Conservation (phyloP, 2,329 filamentous ascomycete species). For the Chaetomiaceae sp. region DNA sequence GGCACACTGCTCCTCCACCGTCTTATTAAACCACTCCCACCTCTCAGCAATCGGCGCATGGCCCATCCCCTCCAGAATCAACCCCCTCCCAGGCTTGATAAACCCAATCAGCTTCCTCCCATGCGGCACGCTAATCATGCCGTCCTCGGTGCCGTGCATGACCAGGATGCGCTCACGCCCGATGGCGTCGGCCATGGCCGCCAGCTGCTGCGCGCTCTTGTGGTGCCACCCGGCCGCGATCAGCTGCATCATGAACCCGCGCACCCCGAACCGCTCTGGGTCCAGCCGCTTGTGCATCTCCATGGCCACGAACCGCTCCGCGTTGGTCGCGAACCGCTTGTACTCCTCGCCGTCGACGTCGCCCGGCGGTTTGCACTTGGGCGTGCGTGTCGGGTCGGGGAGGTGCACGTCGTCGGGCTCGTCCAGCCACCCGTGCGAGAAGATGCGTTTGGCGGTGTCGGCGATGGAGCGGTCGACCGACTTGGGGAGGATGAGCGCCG, state of each 20-base stretch:
- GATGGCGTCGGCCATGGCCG: slow-evolving; percentile 60
- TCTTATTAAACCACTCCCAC: slow-evolving; percentile 60
- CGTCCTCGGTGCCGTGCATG: slow-evolving; percentile 69
- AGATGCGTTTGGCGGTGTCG: slow-evolving; percentile 62
- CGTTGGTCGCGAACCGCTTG: slow-evolving; percentile 64
- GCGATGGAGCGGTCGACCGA: slow-evolving; percentile 60
- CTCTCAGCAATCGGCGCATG: slow-evolving; percentile 73
- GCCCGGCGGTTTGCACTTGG: slow-evolving; percentile 31
- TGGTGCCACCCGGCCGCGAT: slow-evolving; percentile 75
- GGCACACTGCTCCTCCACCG: slow-evolving; percentile 54
- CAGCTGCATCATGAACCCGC: slow-evolving; percentile 71
- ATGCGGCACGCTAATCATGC: slow-evolving; percentile 72
- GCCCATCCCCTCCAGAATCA: slow-evolving; percentile 65
- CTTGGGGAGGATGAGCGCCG: slow-evolving; percentile 62
- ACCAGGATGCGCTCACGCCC: slow-evolving; percentile 71
- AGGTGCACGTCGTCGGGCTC: slow-evolving; percentile 54
- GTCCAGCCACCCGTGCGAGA: slow-evolving; percentile 58
- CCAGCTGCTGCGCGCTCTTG: slow-evolving; percentile 64
- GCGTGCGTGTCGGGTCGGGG: slow-evolving; percentile 41
- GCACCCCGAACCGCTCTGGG: slow-evolving; percentile 54
- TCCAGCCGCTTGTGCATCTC: slow-evolving; percentile 69
- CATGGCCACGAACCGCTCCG: slow-evolving; percentile 74
- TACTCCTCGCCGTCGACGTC: slow-evolving; percentile 32
- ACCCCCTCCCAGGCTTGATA: slow-evolving; percentile 55
- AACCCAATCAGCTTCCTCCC: slow-evolving; percentile 62